phyloP scores from a whole-genome alignment of 2,329 filamentous ascomycete species.

The Ceratocystis colombiana region DNA sequence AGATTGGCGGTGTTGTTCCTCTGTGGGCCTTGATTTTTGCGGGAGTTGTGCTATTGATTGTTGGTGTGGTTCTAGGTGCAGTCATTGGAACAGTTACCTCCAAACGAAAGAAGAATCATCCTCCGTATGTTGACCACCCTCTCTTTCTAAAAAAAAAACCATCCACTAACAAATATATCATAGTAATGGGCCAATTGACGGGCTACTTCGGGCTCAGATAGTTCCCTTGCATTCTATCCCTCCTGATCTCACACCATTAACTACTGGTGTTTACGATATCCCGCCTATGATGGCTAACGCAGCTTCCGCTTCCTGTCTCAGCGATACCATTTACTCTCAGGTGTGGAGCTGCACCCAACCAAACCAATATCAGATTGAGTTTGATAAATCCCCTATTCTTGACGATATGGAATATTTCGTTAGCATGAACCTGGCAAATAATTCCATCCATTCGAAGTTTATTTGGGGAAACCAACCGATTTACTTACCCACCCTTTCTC shows the following conservation, averaged over 20 bases:
- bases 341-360: constrained; percentile 56
- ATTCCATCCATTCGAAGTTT: constrained; percentile 35
- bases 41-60: constrained; percentile 40
- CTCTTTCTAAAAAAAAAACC: neutral
- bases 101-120: constrained; percentile 28
- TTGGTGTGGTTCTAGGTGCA: constrained; percentile 48
- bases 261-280: constrained; percentile 47
- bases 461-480: constrained; percentile 48
- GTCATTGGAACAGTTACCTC: constrained; percentile 43
- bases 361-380: constrained; percentile 38
- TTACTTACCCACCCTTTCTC: constrained; percentile 33
- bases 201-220: constrained; percentile 12
- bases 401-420: constrained; percentile 35
- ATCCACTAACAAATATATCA: neutral
- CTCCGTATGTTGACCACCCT: constrained; percentile 13
- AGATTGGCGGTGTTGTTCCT: constrained; percentile 49
- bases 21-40: constrained; percentile 51
- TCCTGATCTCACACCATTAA: constrained; percentile 42
- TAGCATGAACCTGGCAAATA: constrained; percentile 34
- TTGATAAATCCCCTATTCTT: constrained; percentile 32
- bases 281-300: constrained; percentile 43
- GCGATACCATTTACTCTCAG: constrained; percentile 42
- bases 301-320: constrained; percentile 47
- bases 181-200: constrained; percentile 4
- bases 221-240: constrained; percentile 32